Conservation (phyloP, 257 asterid genomes). For the Capsicum chinense region DNA sequence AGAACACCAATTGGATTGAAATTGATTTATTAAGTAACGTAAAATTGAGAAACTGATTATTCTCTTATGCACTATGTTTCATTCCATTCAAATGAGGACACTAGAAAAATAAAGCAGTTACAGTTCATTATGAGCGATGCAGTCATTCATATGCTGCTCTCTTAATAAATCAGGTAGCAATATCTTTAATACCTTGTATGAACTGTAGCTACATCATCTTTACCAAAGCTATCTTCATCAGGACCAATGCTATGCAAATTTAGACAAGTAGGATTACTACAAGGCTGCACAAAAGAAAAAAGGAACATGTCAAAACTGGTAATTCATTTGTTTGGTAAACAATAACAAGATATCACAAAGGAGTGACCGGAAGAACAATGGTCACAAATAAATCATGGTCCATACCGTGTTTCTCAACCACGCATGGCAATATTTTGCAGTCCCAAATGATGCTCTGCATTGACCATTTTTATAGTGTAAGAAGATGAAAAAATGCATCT, state of each 20-base stretch:
- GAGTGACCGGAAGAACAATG: slow-evolving; percentile 23
- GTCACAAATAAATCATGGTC: background rate
- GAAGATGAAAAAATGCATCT: background rate
- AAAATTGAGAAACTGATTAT: background rate
- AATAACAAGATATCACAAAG: slow-evolving; percentile 17
- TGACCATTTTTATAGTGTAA: slow-evolving; percentile 32
- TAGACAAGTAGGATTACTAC: slow-evolving; percentile 89
- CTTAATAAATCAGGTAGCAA: background rate
- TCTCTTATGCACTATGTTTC: slow-evolving; percentile 9
- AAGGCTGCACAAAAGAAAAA: slow-evolving; percentile 64
- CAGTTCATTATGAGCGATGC: background rate
- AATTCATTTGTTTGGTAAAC: slow-evolving; percentile 7
- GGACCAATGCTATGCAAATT: slow-evolving; percentile 91
- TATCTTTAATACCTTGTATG: slow-evolving; percentile 74
- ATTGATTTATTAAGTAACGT: background rate
- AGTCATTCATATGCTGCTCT: background rate
- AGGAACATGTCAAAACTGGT: slow-evolving; percentile 36
- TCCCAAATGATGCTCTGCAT: slow-evolving; percentile 97
- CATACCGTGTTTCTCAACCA: slow-evolving; percentile 95
- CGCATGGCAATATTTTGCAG: slow-evolving; percentile 96
- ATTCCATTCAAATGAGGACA: background rate
- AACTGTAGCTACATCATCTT: slow-evolving; percentile 93
- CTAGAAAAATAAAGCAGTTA: slow-evolving; percentile 4
- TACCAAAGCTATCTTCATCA: slow-evolving; percentile 96
- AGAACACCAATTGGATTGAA: slow-evolving; percentile 11